phyloP scores from a whole-genome alignment of 371 early-diverging fungal species.

The Entomophthora muscae region DNA sequence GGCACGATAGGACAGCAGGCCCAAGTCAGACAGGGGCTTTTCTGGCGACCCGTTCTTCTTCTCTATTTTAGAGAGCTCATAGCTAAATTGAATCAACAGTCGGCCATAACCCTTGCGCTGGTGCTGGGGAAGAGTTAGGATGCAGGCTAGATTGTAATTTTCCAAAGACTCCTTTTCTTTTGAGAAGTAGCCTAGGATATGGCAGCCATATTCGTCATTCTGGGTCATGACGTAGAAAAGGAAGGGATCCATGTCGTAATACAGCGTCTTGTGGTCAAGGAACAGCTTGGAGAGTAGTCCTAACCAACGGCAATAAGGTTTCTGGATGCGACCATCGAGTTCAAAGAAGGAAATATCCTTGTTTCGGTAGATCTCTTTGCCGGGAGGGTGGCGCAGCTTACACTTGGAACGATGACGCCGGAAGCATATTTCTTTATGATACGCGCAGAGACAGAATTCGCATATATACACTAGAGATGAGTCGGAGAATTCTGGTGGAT shows the following conservation, averaged over 20 bases:
- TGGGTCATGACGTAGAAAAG: constrained; percentile 91
- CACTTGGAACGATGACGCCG: constrained; percentile 62
- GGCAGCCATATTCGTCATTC: constrained; percentile 62
- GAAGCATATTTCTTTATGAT: constrained; percentile 41
- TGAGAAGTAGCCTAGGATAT: constrained; percentile 97
- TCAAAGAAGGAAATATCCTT: constrained; percentile 80
- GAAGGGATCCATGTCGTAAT: constrained; percentile 98
- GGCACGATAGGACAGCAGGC: constrained; percentile 84
- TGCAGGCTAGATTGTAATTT: constrained; percentile 99
- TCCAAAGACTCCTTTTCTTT: constrained; percentile 96
- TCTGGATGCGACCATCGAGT: constrained; percentile 80
- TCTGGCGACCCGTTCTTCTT: constrained; percentile 94
- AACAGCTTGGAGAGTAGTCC: constrained; percentile 90
- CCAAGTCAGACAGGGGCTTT: constrained; percentile 98
- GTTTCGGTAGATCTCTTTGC: constrained; percentile 79
- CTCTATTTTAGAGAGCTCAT: constrained; percentile 93
- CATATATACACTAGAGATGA: constrained; percentile 73
- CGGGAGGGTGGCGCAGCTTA: constrained; percentile 79
- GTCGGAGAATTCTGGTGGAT: constrained; percentile 65
- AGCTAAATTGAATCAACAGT: constrained; percentile 92
- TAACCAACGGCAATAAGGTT: constrained; percentile 76
- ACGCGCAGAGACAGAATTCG: constrained; percentile 81
- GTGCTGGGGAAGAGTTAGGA: constrained; percentile 95
- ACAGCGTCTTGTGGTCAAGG: constrained; percentile 98
- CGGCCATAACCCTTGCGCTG: constrained; percentile 98